phyloP scores from a whole-genome alignment of 495 filamentous ascomycete species.

The Penicillium antarcticum region DNA sequence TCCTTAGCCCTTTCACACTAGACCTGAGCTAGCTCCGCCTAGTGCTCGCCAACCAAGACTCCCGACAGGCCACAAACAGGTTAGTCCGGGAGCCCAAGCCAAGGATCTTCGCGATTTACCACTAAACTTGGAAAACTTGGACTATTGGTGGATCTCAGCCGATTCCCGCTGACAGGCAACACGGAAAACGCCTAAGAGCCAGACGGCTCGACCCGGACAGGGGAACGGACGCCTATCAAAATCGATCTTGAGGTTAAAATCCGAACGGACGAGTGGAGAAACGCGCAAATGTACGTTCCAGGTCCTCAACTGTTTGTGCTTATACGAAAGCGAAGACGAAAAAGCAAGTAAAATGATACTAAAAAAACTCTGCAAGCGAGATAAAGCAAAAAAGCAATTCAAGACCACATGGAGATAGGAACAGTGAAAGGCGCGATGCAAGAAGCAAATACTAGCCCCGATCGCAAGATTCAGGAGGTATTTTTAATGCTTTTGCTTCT shows the following conservation, averaged over 20 bases:
- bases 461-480: too few relatives aligned
- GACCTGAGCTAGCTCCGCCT: neutral
- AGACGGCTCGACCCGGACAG: too few relatives aligned
- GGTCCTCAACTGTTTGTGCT: neutral
- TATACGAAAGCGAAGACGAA: neutral
- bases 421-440: too few relatives aligned
- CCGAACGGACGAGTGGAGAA: neutral
- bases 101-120: neutral
- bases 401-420: neutral
- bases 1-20: neutral
- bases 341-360: neutral
- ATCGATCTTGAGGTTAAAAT: too few relatives aligned
- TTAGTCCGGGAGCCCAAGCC: neutral
- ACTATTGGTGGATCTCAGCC: neutral
- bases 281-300: conserved; percentile 1
- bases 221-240: too few relatives aligned
- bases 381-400: neutral
- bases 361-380: neutral
- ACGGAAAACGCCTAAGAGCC: too few relatives aligned
- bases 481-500: too few relatives aligned
- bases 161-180: too few relatives aligned
- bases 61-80: neutral
- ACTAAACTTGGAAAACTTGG: neutral
- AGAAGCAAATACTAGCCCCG: too few relatives aligned
- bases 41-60: neutral